Evolutionary conservation across 176 grass and related monocot genomes (phyloP).

Genomic region (Phoenix roebelenii): DNA sequence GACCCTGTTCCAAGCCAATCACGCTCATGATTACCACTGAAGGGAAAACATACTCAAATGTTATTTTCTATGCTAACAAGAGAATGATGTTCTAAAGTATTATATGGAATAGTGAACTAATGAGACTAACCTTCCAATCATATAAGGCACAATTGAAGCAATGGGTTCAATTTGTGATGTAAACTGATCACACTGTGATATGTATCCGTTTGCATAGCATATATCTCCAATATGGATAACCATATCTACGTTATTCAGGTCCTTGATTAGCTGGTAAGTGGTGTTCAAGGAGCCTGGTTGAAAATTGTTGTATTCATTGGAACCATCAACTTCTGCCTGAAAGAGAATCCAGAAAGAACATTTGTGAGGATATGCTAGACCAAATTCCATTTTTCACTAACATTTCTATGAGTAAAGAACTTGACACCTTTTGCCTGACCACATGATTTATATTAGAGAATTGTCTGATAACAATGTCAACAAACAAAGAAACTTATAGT

Average conservation of each 20-base stretch:
- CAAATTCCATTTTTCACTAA: too few relatives aligned
- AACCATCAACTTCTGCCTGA: constrained; percentile 64
- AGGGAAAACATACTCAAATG: too few relatives aligned
- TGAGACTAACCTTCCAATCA: constrained; percentile 65
- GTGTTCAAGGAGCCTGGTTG: constrained; percentile 73
- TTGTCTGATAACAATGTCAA: too few relatives aligned
- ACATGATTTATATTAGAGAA: too few relatives aligned
- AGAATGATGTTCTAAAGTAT: too few relatives aligned
- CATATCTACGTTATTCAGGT: constrained; percentile 77
- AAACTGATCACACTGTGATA: constrained; percentile 97
- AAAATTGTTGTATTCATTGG: constrained; percentile 68
- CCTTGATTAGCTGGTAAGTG: constrained; percentile 71
- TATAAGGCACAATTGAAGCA: constrained; percentile 49
- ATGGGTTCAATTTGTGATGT: constrained; percentile 62
- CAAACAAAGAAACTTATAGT: too few relatives aligned
- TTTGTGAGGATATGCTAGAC: too few relatives aligned
- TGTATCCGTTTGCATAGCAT: constrained; percentile 73
- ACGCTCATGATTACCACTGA: too few relatives aligned
- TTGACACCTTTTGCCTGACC: too few relatives aligned
- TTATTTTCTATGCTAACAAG: too few relatives aligned
- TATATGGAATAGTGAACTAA: not conserved
- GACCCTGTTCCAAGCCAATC: too few relatives aligned
- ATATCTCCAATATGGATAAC: constrained; percentile 85
- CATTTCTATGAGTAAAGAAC: too few relatives aligned
- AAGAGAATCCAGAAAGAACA: not conserved